phyloP scores from a whole-genome alignment of 257 asterid species.

The Scutellaria galericulata region DNA sequence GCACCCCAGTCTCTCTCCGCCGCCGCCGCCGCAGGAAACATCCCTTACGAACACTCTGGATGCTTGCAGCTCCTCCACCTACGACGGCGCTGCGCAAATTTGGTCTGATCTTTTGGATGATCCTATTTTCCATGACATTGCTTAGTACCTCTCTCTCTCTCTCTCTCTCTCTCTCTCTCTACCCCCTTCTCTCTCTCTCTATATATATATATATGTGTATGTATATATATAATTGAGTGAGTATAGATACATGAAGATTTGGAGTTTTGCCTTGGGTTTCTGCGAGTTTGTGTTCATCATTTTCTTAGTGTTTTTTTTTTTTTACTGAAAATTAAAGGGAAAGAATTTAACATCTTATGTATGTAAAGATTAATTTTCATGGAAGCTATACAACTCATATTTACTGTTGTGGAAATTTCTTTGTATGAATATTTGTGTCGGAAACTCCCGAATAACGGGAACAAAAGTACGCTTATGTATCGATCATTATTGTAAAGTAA shows the following conservation, averaged over 20 bases:
- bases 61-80: slow-evolving; percentile 59
- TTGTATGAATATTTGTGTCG: too few relatives aligned
- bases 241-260: slow-evolving; percentile 22
- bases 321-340: neutral
- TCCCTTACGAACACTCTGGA: slow-evolving; percentile 38
- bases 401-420: too few relatives aligned
- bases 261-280: slow-evolving; percentile 37
- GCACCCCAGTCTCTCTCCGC: slow-evolving; percentile 33
- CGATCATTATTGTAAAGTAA: too few relatives aligned
- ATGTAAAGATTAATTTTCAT: slow-evolving; percentile 26
- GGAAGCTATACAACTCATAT: neutral
- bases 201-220: neutral
- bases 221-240: neutral
- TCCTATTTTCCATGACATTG: slow-evolving; percentile 64
- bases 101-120: slow-evolving; percentile 80
- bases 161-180: too few relatives aligned
- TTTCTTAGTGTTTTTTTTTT: neutral
- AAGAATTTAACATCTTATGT: slow-evolving; percentile 23
- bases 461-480: too few relatives aligned
- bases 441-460: too few relatives aligned
- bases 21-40: slow-evolving; percentile 34
- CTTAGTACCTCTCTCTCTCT: slow-evolving; percentile 25
- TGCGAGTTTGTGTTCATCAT: slow-evolving; percentile 32
- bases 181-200: too few relatives aligned
- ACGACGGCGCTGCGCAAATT: slow-evolving; percentile 53